phyloP scores from a whole-genome alignment of 306 rosid species.

The Quercus rubra region DNA sequence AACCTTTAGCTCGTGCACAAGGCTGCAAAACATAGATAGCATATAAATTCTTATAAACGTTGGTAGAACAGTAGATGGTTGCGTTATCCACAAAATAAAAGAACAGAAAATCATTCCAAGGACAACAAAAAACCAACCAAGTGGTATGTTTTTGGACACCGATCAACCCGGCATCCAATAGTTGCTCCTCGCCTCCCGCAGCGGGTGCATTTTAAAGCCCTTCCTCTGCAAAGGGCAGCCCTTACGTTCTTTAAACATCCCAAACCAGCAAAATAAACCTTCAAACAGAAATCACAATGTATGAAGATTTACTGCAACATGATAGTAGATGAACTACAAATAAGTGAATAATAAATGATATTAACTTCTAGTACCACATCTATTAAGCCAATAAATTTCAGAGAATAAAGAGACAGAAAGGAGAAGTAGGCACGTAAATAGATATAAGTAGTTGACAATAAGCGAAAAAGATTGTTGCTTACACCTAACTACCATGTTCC shows the following conservation, averaged over 20 bases:
- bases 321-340: constrained; percentile 2
- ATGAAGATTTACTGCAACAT: constrained; percentile 6
- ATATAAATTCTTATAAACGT: constrained; percentile 17
- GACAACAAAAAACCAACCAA: constrained; percentile 58
- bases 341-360: neutral
- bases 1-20: constrained; percentile 94
- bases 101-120: constrained; percentile 8
- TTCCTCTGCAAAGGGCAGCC: constrained; percentile 96
- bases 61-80: neutral
- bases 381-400: neutral
- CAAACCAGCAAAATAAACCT: constrained; percentile 99
- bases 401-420: too few species aligned
- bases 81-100: constrained; percentile 15
- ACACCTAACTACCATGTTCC: constrained; percentile 19
- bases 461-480: constrained; percentile 12
- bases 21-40: constrained; percentile 57
- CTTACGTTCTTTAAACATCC: constrained; percentile 95
- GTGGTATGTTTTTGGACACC: constrained; percentile 95
- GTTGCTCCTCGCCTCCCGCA: constrained; percentile 98
- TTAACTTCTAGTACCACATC: neutral
- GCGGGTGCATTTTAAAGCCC: constrained; percentile 92
- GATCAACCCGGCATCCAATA: constrained; percentile 97
- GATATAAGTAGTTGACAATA: neutral
- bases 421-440: neutral
- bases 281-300: constrained; percentile 35